Base-by-base conservation (phyloP, 2,329 filamentous ascomycete species). In the Alternaria panax region DNA sequence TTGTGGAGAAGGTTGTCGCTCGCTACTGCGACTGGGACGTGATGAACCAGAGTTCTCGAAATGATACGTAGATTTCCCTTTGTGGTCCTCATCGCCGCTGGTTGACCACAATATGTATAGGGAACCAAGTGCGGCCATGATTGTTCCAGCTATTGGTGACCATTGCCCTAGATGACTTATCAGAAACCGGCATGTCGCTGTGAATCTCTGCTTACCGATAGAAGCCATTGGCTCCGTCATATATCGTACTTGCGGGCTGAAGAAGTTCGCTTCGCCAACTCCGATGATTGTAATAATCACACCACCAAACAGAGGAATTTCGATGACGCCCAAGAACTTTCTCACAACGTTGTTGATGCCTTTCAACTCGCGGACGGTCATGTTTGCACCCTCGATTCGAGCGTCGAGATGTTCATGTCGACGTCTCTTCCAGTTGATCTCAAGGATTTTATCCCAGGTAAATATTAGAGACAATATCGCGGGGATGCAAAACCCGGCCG, bases 181-280 rank as follows among this genome's bases (percentile, higher is more conserved):
- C 22, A 61, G 42, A 25, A 9, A 32, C 12, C 8, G 25, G 4
- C 38, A 30, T 9, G 0, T 2, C 20, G 11, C 18, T 32, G 4
- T 14, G 25, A n/a, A 3, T 2, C 1, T 14, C 5, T 7, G 32
- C 69, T 16, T 55, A 34, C 85, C 87, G 48, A 90, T 81, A 61
- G 84, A 88, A 5, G 80, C 79, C 52, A 90, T 85, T 0, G 87
- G 86, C 60, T 91, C 88, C 0, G 86, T 89, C 60, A 88, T 81
- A 59, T 85, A 88, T 0, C 63, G 66, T 4, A 90, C 79, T 55
- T 84, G 85, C 0, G 54, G 20, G 47, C 85, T 89, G 65, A 82
- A 90, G 63, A 90, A 87, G 64, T 91, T 90, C 30, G 80, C 80
- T 73, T 90, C 88, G 0, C 88, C 88, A 0, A 87, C 74, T 4